Evolutionary conservation across 2,329 filamentous ascomycete species (phyloP), one percentile per base, ranked within the genome.

Genomic region (Diaporthe caulivora): DNA sequence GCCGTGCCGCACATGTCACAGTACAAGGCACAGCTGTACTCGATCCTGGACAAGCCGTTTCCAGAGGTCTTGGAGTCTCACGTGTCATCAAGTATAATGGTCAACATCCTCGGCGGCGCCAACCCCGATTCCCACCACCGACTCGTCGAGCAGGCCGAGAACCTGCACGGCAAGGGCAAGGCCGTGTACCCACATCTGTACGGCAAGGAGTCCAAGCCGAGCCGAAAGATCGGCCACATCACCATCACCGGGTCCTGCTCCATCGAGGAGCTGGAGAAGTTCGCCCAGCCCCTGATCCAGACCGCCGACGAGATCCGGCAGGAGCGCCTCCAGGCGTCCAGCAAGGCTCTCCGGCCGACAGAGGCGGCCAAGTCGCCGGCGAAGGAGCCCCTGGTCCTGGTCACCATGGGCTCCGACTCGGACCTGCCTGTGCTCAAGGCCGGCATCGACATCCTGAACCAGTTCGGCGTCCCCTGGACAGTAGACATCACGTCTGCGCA

Each of bases 141-240:
- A 13, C 84, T 91, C 0, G 83, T 89, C 13, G 81, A 86, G 15
- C 80, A 87, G 31, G 84, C 88, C 29, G 81, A 87, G 47, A 79
- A 78, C 5, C 81, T 84, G 51, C 87, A 85, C 72, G 82, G 82
- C 47, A 81, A 84, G 10, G 82, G 86, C 49, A 85, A 86, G 75
- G 88, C 87, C 68, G 83, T 88, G 18, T 88, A 86, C 69, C 88
- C 98, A 15, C 96, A 99, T 80, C 90, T 98, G 60, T 99, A 99
- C 84, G 95, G 95, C 79, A 98, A 98, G 84, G 91, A 90, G 60
- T 93, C 95, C 34, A 94, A 95, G 78, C 94, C 94, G 6, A 93
- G 94, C 44, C 92, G 97, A 58, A 99, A 98, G 83, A 98, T 98
- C 85, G 96, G 96, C 15, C 97, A 99, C 82, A 91, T 99, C 77